Conservation (phyloP, 192 early-diverging fungal species). For the Coemansia reversa region DNA sequence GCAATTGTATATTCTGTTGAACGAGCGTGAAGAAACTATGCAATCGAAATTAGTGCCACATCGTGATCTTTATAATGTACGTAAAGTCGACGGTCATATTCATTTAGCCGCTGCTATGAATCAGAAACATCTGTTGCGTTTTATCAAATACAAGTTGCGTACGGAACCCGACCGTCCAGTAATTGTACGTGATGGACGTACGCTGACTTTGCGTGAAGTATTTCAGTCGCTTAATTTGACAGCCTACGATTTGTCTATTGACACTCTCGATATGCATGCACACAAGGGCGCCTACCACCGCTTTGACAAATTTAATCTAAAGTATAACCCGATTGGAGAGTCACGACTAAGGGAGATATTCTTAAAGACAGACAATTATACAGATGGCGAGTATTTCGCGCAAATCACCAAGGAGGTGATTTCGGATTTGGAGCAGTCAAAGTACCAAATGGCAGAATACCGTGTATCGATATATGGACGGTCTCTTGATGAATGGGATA, state of each 20-base stretch:
- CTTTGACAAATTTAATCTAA: constrained; percentile 96
- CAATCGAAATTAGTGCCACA: constrained; percentile 91
- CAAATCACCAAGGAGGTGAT: constrained; percentile 92
- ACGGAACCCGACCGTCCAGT: constrained; percentile 74
- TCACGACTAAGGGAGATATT: constrained; percentile 94
- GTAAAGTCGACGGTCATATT: constrained; percentile 97
- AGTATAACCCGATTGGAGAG: constrained; percentile 95
- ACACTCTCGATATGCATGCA: constrained; percentile 96
- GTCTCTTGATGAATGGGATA: constrained; percentile 86
- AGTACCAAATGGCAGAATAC: constrained; percentile 95
- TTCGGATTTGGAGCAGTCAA: constrained; percentile 84
- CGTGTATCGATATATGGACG: constrained; percentile 92
- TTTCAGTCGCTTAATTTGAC: constrained; percentile 88
- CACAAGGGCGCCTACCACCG: constrained; percentile 96
- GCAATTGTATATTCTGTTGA: constrained; percentile 87
- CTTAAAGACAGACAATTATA: constrained; percentile 91
- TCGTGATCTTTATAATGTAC: constrained; percentile 96
- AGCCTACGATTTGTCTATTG: constrained; percentile 91
- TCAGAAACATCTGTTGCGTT: constrained; percentile 91
- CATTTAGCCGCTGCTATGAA: constrained; percentile 95
- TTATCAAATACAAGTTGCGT: constrained; percentile 90
- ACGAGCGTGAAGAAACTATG: constrained; percentile 92
- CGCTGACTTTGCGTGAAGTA: constrained; percentile 78
- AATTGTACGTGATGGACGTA: constrained; percentile 80
- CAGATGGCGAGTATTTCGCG: constrained; percentile 83